A percentile compares a stretch with the other conserved stretches of the same genome.
These are phyloP conservation scores for Mortierella sp. DNA, from an alignment of 371 early-diverging fungal species.

Conservation along the genomic window DNA sequence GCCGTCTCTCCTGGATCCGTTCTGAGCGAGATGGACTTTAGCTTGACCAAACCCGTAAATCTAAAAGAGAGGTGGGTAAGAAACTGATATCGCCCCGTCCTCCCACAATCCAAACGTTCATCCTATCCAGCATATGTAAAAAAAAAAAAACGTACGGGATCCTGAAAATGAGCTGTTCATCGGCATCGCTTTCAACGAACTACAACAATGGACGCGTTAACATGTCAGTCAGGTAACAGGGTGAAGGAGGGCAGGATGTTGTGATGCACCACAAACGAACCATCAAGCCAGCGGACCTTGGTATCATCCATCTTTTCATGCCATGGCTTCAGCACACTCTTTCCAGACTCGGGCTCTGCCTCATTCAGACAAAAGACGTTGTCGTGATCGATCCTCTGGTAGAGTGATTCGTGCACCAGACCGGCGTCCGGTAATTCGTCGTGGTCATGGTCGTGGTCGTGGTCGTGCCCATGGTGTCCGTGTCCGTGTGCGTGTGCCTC, in stretches of 20 bases:
- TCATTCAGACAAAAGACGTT: slow-evolving; percentile 88
- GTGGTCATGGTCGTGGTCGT: slow-evolving; percentile 83
- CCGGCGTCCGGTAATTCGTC: slow-evolving; percentile 69
- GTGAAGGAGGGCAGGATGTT: too few relatives aligned
- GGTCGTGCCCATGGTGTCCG: slow-evolving; percentile 56
- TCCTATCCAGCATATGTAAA: too few relatives aligned
- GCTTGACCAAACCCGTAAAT: slow-evolving; percentile 89
- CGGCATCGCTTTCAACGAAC: slow-evolving; percentile 87
- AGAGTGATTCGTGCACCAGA: slow-evolving; percentile 83
- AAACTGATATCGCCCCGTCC: too few relatives aligned
- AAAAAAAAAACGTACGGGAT: slow-evolving; percentile 75
- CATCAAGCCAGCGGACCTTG: too few relatives aligned
- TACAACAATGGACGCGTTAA: slow-evolving; percentile 27
- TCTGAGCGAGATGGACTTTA: slow-evolving; percentile 87
- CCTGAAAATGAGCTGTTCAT: slow-evolving; percentile 88
- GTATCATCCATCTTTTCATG: slow-evolving; percentile 77
- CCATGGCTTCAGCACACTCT: slow-evolving; percentile 87
- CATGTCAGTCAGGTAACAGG: neutral
- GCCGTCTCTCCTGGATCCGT: slow-evolving; percentile 73
- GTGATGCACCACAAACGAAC: too few relatives aligned
- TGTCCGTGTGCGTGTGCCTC: slow-evolving; percentile 60
- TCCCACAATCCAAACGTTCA: too few relatives aligned
- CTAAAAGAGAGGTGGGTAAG: slow-evolving; percentile 46
- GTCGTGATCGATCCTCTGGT: slow-evolving; percentile 82
- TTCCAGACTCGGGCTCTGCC: slow-evolving; percentile 71